Evolutionary conservation across 805 yeast species (phyloP), one percentile per base, ranked within the genome.

Genomic region (Candida silvicultrix): DNA sequence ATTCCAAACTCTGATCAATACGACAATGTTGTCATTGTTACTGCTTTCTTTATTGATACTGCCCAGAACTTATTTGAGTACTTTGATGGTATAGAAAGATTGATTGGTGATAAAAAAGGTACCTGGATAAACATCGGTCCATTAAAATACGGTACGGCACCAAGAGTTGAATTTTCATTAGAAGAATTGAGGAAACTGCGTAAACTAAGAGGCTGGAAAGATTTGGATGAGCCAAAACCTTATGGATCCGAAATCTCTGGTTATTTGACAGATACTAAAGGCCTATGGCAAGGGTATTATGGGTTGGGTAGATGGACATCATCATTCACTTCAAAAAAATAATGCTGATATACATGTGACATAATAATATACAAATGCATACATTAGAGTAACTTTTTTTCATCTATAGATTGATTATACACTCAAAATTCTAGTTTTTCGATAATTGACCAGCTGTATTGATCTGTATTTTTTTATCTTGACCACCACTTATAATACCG

Each of bases 91-190:
- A 80, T 92, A 34, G 75, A 75, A 46, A 55, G 62, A 11, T 55
- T 83, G 32, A 64, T 71, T 11, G 56, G 57, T 9, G 69, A 67
- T 9, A 68, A 67, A 15, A 73, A 73, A 4, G 83, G 87, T 0
- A 70, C 74, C 38, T 92, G 98, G 98, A 78, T 92, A 51, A 92
- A 94, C 60, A 72, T 81, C 14, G 99, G 99, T 0, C 99, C 99
- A 0, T 70, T 94, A 49, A 85, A 90, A 62, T 92, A 94, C 70
- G 97, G 97, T 0, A 80, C 89, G 2, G 85, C 89, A 45, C 81
- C 96, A 41, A 71, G 76, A 59, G 79, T 83, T 28, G 96, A 90
- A 60, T 67, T 89, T 28, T 81, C 81, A 36, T 68, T 77, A 14
- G 83, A 83, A n/a, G 97, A 90, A 58, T 59, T 90, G 42, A 62